Conservation (phyloP, 2,329 filamentous ascomycete genomes). For the Ophiostoma sp. region DNA sequence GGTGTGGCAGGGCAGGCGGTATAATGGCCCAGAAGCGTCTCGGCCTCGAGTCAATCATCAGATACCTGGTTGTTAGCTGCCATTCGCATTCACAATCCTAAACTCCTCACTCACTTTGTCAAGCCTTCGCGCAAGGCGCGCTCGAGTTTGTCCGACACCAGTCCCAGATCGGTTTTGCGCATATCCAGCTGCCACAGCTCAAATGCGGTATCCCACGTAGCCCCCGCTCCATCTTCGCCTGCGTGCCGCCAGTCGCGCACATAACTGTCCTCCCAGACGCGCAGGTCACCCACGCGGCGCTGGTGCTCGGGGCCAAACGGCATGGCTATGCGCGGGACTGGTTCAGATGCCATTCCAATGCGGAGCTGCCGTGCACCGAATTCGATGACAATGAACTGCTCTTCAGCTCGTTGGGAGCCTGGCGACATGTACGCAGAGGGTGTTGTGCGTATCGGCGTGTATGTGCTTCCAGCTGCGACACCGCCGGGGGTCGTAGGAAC, state of each 20-base stretch:
- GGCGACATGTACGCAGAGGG: constrained; percentile 54
- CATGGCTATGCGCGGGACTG: constrained; percentile 64
- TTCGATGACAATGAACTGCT: constrained; percentile 80
- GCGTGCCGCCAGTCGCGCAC: constrained; percentile 43
- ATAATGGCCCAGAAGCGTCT: constrained; percentile 70
- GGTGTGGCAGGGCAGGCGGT: constrained; percentile 35
- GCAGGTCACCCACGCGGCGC: constrained; percentile 74
- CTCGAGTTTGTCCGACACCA: constrained; percentile 84
- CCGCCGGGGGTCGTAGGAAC: constrained; percentile 30
- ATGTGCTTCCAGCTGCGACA: neutral
- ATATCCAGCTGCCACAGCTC: constrained; percentile 79
- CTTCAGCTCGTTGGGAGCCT: constrained; percentile 64
- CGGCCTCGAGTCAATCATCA: constrained; percentile 69
- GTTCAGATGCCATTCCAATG: constrained; percentile 82
- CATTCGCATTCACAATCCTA: neutral
- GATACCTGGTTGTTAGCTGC: constrained; percentile 41
- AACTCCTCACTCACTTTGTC: constrained; percentile 53
- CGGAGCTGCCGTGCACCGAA: constrained; percentile 73
- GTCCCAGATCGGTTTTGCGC: constrained; percentile 64
- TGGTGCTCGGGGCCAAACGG: constrained; percentile 70
- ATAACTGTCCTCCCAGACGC: constrained; percentile 59
- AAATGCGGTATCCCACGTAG: constrained; percentile 58
- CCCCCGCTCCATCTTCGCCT: constrained; percentile 28
- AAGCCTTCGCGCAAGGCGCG: constrained; percentile 70
- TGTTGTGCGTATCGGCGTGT: constrained; percentile 33